phyloP scores from a whole-genome alignment of 2,329 filamentous ascomycete species.

The Aspergillus novoparasiticus region DNA sequence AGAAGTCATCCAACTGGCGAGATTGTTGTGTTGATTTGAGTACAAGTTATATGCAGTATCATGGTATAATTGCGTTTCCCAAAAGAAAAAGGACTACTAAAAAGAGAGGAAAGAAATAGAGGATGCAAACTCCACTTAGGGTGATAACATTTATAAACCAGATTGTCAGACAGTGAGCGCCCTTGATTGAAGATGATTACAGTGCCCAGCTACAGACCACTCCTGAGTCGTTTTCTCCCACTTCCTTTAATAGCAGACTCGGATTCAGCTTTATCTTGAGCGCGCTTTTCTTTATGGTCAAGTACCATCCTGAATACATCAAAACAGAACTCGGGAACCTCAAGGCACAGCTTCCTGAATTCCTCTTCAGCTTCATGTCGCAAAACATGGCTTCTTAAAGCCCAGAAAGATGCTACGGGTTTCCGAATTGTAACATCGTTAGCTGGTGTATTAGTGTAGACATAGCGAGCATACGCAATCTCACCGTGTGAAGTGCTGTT shows the following conservation, averaged over 20 bases:
- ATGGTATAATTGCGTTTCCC: not conserved
- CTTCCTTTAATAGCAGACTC: slow-evolving; percentile 40
- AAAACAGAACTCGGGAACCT: slow-evolving; percentile 89
- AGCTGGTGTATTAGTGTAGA: slow-evolving; percentile 73
- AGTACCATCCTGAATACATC: slow-evolving; percentile 72
- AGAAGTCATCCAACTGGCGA: not conserved
- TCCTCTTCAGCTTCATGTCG: slow-evolving; percentile 83
- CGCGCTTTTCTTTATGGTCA: slow-evolving; percentile 48
- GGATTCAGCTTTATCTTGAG: slow-evolving; percentile 37
- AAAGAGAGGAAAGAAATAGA: not conserved
- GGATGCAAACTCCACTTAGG: not conserved
- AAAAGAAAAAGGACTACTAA: not conserved
- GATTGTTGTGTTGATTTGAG: not conserved
- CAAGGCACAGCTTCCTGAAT: slow-evolving; percentile 81
- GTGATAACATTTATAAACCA: not conserved
- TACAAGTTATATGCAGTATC: not conserved
- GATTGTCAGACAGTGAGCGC: not conserved
- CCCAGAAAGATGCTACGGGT: slow-evolving; percentile 90
- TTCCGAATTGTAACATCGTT: slow-evolving; percentile 75
- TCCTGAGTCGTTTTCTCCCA: slow-evolving; percentile 42
- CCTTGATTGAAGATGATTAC: not conserved
- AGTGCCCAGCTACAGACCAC: slow-evolving; percentile 24
- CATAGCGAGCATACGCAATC: slow-evolving; percentile 87
- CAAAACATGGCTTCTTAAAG: slow-evolving; percentile 74
- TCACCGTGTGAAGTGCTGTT: slow-evolving; percentile 86